Evolutionary conservation across 2,329 filamentous ascomycete genomes (phyloP).

Genomic region (Didymella sp.): DNA sequence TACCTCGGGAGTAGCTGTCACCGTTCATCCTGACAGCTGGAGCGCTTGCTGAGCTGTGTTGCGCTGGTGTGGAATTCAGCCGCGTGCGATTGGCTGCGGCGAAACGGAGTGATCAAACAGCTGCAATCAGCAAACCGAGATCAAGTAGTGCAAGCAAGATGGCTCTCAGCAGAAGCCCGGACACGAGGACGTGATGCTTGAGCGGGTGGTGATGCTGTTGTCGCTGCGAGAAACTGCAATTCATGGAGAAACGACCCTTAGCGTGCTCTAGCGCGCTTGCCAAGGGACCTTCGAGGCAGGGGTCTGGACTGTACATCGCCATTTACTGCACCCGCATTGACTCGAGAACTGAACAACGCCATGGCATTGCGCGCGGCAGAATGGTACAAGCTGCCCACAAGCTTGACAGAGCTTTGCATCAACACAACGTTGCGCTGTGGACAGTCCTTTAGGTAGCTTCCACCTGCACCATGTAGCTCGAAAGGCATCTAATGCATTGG

Average conservation of each 20-base stretch:
- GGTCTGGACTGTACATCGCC: background rate
- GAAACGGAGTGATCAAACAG: constrained; percentile 1
- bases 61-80: constrained; percentile 7
- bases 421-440: constrained; percentile 94
- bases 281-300: background rate
- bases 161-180: constrained; percentile 7
- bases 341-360: background rate
- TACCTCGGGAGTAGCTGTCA: constrained; percentile 82
- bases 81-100: constrained; percentile 9
- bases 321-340: background rate
- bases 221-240: constrained; percentile 17
- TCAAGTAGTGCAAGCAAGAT: constrained; percentile 23
- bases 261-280: constrained; percentile 7
- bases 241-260: constrained; percentile 15
- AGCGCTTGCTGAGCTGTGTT: constrained; percentile 21
- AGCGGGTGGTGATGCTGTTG: constrained; percentile 13
- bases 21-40: constrained; percentile 73
- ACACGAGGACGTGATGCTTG: constrained; percentile 11
- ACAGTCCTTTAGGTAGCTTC: constrained; percentile 79
- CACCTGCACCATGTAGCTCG: background rate
- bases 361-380: constrained; percentile 66
- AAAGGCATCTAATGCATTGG: constrained; percentile 11
- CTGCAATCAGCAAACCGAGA: constrained; percentile 24
- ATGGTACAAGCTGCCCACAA: constrained; percentile 88
- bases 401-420: constrained; percentile 85